Evolutionary conservation across 1,139 yeast genomes (phyloP).

Genomic region (Candida tetrigidarum): DNA sequence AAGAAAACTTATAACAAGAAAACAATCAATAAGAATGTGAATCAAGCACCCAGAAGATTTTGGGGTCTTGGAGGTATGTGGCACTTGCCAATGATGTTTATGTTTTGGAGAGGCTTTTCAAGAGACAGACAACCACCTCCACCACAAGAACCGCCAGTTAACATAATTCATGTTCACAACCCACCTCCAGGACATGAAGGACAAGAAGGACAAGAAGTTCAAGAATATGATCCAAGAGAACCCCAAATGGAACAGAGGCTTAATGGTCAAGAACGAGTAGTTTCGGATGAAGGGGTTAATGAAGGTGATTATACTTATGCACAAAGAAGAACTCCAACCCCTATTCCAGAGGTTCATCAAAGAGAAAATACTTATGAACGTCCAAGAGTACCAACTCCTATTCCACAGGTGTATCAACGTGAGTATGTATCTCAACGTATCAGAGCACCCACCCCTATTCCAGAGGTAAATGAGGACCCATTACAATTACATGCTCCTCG

Average conservation of each 20-base stretch:
- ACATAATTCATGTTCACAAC: slow-evolving; percentile 11
- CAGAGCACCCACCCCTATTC: too few species aligned
- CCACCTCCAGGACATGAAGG: slow-evolving; percentile 10
- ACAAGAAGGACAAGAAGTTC: neutral
- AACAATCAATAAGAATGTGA: slow-evolving; percentile 12
- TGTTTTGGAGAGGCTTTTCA: slow-evolving; percentile 16
- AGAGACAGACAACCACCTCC: slow-evolving; percentile 12
- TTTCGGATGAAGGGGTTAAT: neutral
- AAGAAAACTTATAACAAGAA: slow-evolving; percentile 7
- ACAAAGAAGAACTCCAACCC: neutral
- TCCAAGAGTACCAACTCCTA: too few species aligned
- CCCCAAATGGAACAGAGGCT: neutral
- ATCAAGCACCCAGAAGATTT: slow-evolving; percentile 11
- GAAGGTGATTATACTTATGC: too few species aligned
- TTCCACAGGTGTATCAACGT: too few species aligned
- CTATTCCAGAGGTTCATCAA: neutral
- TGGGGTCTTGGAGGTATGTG: slow-evolving; percentile 13
- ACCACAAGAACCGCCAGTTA: slow-evolving; percentile 10
- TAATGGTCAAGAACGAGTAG: neutral
- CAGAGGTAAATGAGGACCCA: too few species aligned
- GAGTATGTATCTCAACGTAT: too few species aligned
- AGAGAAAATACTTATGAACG: too few species aligned
- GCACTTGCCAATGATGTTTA: slow-evolving; percentile 16
- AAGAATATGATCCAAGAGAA: too few species aligned
- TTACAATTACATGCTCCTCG: too few species aligned